Conservation (phyloP, 495 filamentous ascomycete genomes). For the Chaetomium cochliodes region DNA sequence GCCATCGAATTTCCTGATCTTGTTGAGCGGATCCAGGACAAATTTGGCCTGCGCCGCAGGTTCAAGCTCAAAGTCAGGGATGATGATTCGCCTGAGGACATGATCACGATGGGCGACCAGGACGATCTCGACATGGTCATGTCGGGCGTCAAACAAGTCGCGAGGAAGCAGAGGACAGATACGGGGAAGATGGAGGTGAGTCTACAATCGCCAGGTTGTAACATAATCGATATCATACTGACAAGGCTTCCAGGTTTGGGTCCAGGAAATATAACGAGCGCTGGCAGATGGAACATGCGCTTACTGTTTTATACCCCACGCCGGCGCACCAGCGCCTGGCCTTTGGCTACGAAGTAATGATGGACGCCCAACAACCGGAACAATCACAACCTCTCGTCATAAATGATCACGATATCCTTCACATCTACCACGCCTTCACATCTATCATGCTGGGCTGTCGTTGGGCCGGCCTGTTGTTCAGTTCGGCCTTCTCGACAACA, state of each 20-base stretch:
- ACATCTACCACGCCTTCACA: neutral
- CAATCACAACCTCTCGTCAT: slow-evolving; percentile 3
- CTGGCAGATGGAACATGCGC: neutral
- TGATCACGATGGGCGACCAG: slow-evolving; percentile 96
- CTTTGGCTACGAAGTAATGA: slow-evolving; percentile 27
- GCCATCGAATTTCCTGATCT: slow-evolving; percentile 74
- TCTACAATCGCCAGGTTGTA: slow-evolving; percentile 12
- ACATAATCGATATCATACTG: slow-evolving; percentile 18
- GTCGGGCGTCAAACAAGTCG: slow-evolving; percentile 60
- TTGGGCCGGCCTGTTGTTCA: neutral
- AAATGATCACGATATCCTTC: slow-evolving; percentile 12
- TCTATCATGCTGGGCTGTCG: neutral
- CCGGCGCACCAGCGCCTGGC: neutral
- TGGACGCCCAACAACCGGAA: slow-evolving; percentile 10
- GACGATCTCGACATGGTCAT: slow-evolving; percentile 92
- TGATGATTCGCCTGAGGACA: slow-evolving; percentile 71
- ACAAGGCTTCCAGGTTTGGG: slow-evolving; percentile 57
- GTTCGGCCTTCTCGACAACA: neutral
- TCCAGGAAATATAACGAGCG: slow-evolving; percentile 54
- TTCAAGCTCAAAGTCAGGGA: slow-evolving; percentile 85
- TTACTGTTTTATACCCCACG: slow-evolving; percentile 23
- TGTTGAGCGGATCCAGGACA: slow-evolving; percentile 71
- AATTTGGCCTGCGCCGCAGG: slow-evolving; percentile 69
- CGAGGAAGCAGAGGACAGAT: slow-evolving; percentile 70
- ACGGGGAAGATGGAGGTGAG: slow-evolving; percentile 96